These are phyloP conservation scores for Ceratopteris richardii DNA, from an alignment of 75 land plant species.

Conservation along the genomic window DNA sequence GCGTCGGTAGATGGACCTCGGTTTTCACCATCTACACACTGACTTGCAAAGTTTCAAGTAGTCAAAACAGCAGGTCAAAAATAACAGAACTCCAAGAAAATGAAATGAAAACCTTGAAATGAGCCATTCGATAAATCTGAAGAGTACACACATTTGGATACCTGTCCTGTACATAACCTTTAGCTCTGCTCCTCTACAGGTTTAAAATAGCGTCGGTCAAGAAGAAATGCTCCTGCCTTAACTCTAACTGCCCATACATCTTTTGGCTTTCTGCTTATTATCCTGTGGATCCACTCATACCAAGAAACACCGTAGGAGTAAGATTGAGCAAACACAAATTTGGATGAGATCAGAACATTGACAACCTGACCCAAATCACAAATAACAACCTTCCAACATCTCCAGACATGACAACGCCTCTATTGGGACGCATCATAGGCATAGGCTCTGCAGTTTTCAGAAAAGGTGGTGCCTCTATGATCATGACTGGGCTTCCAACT, in stretches of 20 bases:
- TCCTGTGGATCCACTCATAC: conserved; percentile 28
- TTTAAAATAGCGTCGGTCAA: conserved; percentile 73
- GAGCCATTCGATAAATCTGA: too few species aligned
- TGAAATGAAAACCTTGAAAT: too few species aligned
- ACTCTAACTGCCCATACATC: conserved; percentile 87
- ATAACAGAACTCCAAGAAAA: too few species aligned
- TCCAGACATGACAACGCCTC: conserved; percentile 55
- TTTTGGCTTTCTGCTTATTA: conserved; percentile 73
- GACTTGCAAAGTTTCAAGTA: too few species aligned
- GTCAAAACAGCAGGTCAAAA: too few species aligned
- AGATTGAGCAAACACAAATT: neutral
- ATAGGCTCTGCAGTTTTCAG: conserved; percentile 73
- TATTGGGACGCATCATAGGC: conserved; percentile 54
- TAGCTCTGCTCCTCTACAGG: conserved; percentile 36
- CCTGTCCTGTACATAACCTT: neutral
- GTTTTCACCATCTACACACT: too few species aligned
- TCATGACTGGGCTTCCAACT: conserved; percentile 54
- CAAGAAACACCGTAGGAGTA: neutral
- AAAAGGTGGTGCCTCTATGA: conserved; percentile 58
- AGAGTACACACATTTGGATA: too few species aligned
- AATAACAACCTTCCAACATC: conserved; percentile 78
- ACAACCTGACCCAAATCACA: too few species aligned
- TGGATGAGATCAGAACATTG: too few species aligned
- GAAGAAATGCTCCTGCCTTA: conserved; percentile 60
- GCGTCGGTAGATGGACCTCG: too few species aligned